phyloP scores from a whole-genome alignment of 2,329 filamentous ascomycete genomes.

The Penicillium sp. region DNA sequence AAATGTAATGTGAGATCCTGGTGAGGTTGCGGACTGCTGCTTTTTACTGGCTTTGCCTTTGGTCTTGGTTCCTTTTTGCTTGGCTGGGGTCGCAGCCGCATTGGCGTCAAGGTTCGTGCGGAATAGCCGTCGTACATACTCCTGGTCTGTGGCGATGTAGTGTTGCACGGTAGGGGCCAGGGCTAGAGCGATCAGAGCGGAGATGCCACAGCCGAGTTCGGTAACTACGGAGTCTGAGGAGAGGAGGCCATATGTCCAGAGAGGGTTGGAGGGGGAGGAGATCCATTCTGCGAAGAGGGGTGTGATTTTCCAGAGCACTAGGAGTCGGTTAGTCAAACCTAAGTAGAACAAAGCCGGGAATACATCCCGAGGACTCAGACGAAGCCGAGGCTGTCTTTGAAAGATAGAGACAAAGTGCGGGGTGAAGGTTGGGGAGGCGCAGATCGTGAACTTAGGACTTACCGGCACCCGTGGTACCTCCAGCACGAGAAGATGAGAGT shows the following conservation, averaged over 20 bases:
- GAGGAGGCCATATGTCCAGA: slow-evolving; percentile 56
- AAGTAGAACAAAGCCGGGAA: not conserved
- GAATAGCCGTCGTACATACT: slow-evolving; percentile 74
- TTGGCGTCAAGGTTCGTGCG: slow-evolving; percentile 63
- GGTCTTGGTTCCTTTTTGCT: slow-evolving; percentile 9
- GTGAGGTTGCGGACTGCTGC: slow-evolving; percentile 18
- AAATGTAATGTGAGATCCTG: slow-evolving; percentile 57
- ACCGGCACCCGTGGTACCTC: slow-evolving; percentile 69
- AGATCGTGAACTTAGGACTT: slow-evolving; percentile 30
- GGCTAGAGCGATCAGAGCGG: slow-evolving; percentile 68
- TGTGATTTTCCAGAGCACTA: slow-evolving; percentile 87
- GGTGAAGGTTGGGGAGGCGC: slow-evolving; percentile 6
- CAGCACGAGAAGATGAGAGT: slow-evolving; percentile 67
- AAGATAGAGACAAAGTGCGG: slow-evolving; percentile 13
- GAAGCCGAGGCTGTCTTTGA: slow-evolving; percentile 9
- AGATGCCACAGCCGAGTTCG: slow-evolving; percentile 85
- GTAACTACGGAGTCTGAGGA: slow-evolving; percentile 56
- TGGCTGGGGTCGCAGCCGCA: slow-evolving; percentile 1
- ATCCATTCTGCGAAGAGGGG: slow-evolving; percentile 80
- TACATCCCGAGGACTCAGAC: too few species aligned
- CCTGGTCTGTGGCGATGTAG: slow-evolving; percentile 82
- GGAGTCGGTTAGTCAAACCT: slow-evolving; percentile 4
- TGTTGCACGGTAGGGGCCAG: slow-evolving; percentile 56
- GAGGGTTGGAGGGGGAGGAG: slow-evolving; percentile 53
- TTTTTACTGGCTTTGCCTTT: slow-evolving; percentile 8